phyloP scores from a whole-genome alignment of 768 basidiomycete species.

The Cystobasidium onofrii region DNA sequence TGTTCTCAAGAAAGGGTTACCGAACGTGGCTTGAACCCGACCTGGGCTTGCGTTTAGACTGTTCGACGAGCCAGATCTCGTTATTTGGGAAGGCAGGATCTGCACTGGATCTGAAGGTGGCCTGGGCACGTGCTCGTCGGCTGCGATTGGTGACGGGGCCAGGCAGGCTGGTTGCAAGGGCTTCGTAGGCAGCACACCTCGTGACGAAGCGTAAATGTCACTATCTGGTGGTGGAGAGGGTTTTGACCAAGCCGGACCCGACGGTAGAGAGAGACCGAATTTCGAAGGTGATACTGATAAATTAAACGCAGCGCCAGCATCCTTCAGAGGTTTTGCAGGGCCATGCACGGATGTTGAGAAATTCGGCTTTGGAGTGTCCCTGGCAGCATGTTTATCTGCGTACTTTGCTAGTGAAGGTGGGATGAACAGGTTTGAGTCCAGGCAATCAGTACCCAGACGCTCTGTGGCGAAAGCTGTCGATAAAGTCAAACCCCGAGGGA shows the following conservation, averaged over 20 bases:
- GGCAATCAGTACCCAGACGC: neutral
- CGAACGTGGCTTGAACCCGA: neutral
- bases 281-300: constrained; percentile 17
- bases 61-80: neutral
- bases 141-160: neutral
- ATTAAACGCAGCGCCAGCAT: neutral
- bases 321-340: neutral
- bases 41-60: neutral
- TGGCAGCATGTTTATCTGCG: neutral
- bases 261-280: neutral
- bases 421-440: neutral
- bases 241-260: neutral
- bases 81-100: neutral
- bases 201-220: neutral
- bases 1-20: neutral
- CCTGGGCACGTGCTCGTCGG: constrained; percentile 11
- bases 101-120: neutral
- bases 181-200: neutral
- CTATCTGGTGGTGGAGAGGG: neutral
- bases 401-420: neutral
- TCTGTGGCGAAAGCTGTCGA: neutral
- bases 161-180: neutral
- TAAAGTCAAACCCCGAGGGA: neutral
- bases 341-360: neutral
- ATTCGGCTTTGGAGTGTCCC: neutral